Percentiles rank a stretch among this genome's conserved stretches.
These are phyloP conservation scores for Saccharomycopsis javanensis DNA, from an alignment of 805 yeast genomes.

Conservation along the genomic window DNA sequence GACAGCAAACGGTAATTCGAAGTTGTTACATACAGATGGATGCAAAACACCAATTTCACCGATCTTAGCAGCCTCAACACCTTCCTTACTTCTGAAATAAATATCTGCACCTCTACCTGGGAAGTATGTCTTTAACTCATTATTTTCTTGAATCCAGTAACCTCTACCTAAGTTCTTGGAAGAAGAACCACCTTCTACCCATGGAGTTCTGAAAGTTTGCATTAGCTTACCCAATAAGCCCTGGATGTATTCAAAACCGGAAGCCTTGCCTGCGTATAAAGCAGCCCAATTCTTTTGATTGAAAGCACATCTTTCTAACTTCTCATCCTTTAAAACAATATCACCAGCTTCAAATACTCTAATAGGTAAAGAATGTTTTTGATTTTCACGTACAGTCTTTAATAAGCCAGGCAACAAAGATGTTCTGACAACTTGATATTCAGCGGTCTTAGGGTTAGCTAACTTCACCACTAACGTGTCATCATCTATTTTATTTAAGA, in stretches of 20 bases:
- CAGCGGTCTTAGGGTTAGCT: conserved; percentile 93
- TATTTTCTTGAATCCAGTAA: conserved; percentile 73
- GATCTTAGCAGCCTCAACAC: conserved; percentile 45
- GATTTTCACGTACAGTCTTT: conserved; percentile 91
- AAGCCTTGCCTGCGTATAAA: conserved; percentile 84
- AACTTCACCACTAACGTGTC: conserved; percentile 73
- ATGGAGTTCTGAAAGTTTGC: conserved; percentile 88
- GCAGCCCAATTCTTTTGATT: conserved; percentile 96
- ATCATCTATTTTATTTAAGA: conserved; percentile 66
- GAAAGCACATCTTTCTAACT: conserved; percentile 77
- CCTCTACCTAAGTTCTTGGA: conserved; percentile 53
- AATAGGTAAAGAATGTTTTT: conserved; percentile 91
- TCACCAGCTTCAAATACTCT: conserved; percentile 94
- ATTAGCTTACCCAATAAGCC: conserved; percentile 90
- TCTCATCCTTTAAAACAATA: conserved; percentile 73
- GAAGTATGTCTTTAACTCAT: conserved; percentile 65
- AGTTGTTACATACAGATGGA: conserved; percentile 80
- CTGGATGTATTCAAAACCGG: conserved; percentile 91
- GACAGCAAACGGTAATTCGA: conserved; percentile 90
- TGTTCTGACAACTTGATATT: conserved; percentile 97
- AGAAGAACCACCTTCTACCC: conserved; percentile 50
- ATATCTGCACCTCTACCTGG: conserved; percentile 96
- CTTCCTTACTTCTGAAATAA: conserved; percentile 57
- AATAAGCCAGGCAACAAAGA: conserved; percentile 87
- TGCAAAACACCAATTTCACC: conserved; percentile 93